These are phyloP conservation scores for Bathelium albidoporum DNA, from an alignment of 495 filamentous ascomycete species.

Conservation along the genomic window DNA sequence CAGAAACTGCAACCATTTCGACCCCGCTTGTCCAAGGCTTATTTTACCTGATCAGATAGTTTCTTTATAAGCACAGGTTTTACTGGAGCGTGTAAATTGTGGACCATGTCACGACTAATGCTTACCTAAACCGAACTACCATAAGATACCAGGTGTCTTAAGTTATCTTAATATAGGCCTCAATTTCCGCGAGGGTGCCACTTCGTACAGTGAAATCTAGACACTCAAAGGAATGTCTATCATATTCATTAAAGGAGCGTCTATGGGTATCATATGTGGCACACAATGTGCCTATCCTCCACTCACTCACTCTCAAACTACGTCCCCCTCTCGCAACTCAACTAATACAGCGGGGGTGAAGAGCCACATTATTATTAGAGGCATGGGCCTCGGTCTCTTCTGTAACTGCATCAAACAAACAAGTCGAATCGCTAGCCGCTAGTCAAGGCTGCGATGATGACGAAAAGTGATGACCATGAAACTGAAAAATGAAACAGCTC, in stretches of 20 bases:
- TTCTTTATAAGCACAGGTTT: no score
- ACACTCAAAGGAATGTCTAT: no score
- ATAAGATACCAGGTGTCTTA: no score
- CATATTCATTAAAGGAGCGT: background rate
- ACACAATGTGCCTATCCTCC: background rate
- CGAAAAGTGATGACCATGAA: background rate
- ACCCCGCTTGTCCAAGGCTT: no score
- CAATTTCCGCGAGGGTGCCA: no score
- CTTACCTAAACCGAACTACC: no score
- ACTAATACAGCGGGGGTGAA: background rate
- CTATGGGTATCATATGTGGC: background rate
- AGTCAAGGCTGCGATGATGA: background rate
- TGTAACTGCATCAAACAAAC: background rate
- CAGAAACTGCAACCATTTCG: no score
- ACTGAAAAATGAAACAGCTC: background rate
- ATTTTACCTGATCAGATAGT: no score
- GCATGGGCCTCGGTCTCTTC: background rate
- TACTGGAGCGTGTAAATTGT: no score
- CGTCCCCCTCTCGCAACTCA: background rate
- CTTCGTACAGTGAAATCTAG: background rate
- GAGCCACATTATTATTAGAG: background rate
- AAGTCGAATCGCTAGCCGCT: background rate
- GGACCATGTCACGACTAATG: no score
- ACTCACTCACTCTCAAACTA: background rate
- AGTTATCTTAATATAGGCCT: no score